Percentiles rank a stretch among this genome's conserved stretches.
Conservation (phyloP, 2,329 filamentous ascomycete species). For the Ophiostoma ips region DNA sequence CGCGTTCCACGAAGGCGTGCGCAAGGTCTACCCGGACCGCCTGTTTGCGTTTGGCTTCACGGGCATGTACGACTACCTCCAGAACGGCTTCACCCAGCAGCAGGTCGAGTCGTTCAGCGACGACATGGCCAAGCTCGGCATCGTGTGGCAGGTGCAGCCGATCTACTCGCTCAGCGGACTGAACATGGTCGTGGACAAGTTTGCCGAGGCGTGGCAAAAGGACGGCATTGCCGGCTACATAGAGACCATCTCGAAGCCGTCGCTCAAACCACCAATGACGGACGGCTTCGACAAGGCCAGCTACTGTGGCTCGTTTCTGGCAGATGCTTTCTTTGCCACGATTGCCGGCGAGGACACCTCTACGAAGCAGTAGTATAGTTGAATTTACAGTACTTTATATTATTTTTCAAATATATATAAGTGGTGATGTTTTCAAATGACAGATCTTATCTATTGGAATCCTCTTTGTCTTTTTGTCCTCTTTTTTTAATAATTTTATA, state of each 20-base stretch:
- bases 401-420: not conserved
- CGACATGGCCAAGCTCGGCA: slow-evolving; percentile 22
- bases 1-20: slow-evolving; percentile 14
- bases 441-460: no score
- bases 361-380: not conserved
- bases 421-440: no score
- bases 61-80: slow-evolving; percentile 16
- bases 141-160: slow-evolving; percentile 28
- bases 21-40: slow-evolving; percentile 17
- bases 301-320: slow-evolving; percentile 1
- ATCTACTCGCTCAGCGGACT: slow-evolving; percentile 25
- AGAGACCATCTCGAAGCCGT: slow-evolving; percentile 14
- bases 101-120: not conserved
- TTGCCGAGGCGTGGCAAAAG: slow-evolving; percentile 20
- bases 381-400: not conserved
- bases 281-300: slow-evolving; percentile 6
- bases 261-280: slow-evolving; percentile 11
- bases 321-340: slow-evolving; percentile 3
- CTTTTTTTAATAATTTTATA: no score
- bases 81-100: not conserved
- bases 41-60: slow-evolving; percentile 27
- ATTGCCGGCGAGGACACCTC: slow-evolving; percentile 7
- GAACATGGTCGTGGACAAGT: slow-evolving; percentile 22
- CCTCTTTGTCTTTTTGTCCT: no score
- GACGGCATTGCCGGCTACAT: slow-evolving; percentile 25